Evolutionary conservation across 106 monocot species (phyloP), one percentile per base, ranked within the genome.

Genomic region (Dioscorea dumetorum): DNA sequence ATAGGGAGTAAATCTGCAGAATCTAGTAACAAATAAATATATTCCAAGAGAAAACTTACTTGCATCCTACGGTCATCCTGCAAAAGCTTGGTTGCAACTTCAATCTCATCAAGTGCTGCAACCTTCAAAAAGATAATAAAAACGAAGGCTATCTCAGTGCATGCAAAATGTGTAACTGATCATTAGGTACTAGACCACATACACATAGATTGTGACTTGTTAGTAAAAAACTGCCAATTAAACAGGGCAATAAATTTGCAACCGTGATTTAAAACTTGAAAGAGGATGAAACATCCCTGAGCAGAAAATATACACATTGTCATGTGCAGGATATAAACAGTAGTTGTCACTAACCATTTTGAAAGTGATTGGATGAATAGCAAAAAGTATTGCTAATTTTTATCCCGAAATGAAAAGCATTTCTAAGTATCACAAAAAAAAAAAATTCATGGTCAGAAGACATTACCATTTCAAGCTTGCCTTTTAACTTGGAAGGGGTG

Each of bases 391-490:
- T 41, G 10, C 41, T 41, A 41, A 41, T 41, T 41, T 3, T 41
- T 10, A 41, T 41, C 41, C 10, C 3, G 9, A 10, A 1, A 41
- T 10, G 6, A 5, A 41, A 10, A 41, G 28, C 28, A 28, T 1
- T 28, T 28, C 28, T 28, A 28, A 28, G 28, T 28, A 28, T 28
- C 28, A 28, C 28, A 28, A 28, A 28, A 3, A 28, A 41, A 8
- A 41, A 41, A 6, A 41, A 10, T 41, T 41, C 41, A 10, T 41
- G 41, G 6, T 41, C 8, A 59, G 12, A 12, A 59, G 59, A 49
- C 49, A 76, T 78, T 83, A 95, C 91, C 95, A 95, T 88, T 60
- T 88, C 95, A 53, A 95, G 78, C 81, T 95, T 95, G 75, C 69
- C 75, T 72, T 95, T 91, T 76, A 95, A 73, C 77, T 95, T 95